Evolutionary conservation across 225 moss, liverwort and hornwort genomes (phyloP), one percentile per base, ranked within the genome.

Genomic region (Pseudisothecium myosuroides): DNA sequence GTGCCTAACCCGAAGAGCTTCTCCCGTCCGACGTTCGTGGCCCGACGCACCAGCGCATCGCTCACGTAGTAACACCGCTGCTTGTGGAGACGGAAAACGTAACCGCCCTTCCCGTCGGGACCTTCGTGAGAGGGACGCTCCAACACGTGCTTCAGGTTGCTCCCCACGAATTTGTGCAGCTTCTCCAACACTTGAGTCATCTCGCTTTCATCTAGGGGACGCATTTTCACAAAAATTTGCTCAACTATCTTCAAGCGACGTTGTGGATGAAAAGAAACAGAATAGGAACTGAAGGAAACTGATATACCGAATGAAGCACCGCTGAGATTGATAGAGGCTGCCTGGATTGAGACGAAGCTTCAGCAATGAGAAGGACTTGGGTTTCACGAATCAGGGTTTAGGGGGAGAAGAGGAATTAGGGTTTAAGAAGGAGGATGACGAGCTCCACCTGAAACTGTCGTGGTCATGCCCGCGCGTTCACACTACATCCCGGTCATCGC

Each of bases 91-190:
- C 96, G 96, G 81, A 96, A 94, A 58, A 96, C 95, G 47, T 95
- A 96, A 5, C 96, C 96, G 77, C 95, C 95, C 45, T 94, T 92
- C 5, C 93, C 90, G 23, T 94, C 97, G 7, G 94, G 95, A 18
- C 96, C 96, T 64, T 95, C 96, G 75, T 87, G 88, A 66, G 95
- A 93, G 27, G 95, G 95, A 37, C 96, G 93, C 91, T 96, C 96
- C 83, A 96, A 78, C 43, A 96, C 86, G 81, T 96, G 96, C 92
- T 94, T 95, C 65, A 96, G 86, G 72, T 96, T 96, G 58, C 94
- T 94, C 34, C 96, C 96, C 20, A 96, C 96, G 27, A 96, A 96
- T 88, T 96, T 96, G 93, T 96, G 96, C 73, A 96, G 89, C 96
- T 96, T 96, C 89, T 96, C 96, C 86, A 96, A 80, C 64, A 97